phyloP scores from a whole-genome alignment of 2,329 filamentous ascomycete genomes.

The Pestalotiopsis sp. region DNA sequence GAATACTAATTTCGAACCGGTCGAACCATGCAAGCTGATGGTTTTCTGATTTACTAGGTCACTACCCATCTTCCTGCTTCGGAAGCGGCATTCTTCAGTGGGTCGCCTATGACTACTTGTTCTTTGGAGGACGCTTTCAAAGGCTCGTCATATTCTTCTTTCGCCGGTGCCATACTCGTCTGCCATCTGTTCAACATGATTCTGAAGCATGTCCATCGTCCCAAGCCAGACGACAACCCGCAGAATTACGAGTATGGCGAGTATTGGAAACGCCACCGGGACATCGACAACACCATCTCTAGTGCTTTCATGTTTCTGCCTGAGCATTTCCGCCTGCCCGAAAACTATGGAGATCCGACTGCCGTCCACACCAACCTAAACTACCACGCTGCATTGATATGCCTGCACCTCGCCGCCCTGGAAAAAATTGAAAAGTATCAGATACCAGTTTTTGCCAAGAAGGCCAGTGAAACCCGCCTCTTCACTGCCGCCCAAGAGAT shows the following conservation, averaged over 20 bases:
- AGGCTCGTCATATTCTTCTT: slow-evolving; percentile 66
- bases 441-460: slow-evolving; percentile 65
- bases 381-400: slow-evolving; percentile 85
- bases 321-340: slow-evolving; percentile 71
- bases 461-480: slow-evolving; percentile 73
- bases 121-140: slow-evolving; percentile 67
- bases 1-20: slow-evolving; percentile 16
- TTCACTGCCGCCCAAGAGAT: slow-evolving; percentile 83
- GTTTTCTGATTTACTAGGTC: slow-evolving; percentile 47
- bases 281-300: slow-evolving; percentile 79
- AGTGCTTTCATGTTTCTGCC: slow-evolving; percentile 81
- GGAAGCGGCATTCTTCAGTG: slow-evolving; percentile 74
- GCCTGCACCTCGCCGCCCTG: slow-evolving; percentile 84
- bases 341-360: slow-evolving; percentile 68
- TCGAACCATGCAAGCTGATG: neutral
- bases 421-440: slow-evolving; percentile 78
- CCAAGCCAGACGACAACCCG: slow-evolving; percentile 69
- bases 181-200: slow-evolving; percentile 82
- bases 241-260: slow-evolving; percentile 73
- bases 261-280: slow-evolving; percentile 85
- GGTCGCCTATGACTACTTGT: slow-evolving; percentile 63
- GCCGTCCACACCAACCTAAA: slow-evolving; percentile 86
- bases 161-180: slow-evolving; percentile 73
- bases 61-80: slow-evolving; percentile 78
- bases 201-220: slow-evolving; percentile 77